Conservation (phyloP, 2,329 filamentous ascomycete genomes). For the Penicillium sp. region DNA sequence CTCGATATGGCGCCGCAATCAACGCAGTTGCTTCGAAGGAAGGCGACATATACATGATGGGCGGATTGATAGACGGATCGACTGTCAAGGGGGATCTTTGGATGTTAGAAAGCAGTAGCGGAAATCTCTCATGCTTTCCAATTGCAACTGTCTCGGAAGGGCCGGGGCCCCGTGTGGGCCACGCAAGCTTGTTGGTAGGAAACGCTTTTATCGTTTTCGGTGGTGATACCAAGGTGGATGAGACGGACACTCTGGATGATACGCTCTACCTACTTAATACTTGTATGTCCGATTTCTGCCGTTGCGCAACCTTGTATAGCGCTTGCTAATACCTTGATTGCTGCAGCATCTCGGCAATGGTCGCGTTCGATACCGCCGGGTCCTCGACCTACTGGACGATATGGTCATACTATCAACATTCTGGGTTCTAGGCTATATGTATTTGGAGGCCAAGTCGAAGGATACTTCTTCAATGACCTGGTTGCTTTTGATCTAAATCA, state of each 20-base stretch:
- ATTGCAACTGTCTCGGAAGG: slow-evolving; percentile 91
- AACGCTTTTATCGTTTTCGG: slow-evolving; percentile 99
- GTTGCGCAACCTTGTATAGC: neutral
- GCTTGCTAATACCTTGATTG: slow-evolving; percentile 22
- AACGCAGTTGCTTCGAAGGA: slow-evolving; percentile 93
- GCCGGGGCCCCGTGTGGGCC: slow-evolving; percentile 91
- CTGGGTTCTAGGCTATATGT: slow-evolving; percentile 96
- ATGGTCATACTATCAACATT: slow-evolving; percentile 96
- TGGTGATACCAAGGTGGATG: slow-evolving; percentile 96
- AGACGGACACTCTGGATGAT: slow-evolving; percentile 88
- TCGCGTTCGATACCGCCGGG: slow-evolving; percentile 89
- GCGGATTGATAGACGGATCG: slow-evolving; percentile 89
- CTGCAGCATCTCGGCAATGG: slow-evolving; percentile 92
- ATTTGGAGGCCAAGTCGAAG: slow-evolving; percentile 96
- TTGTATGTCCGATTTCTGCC: slow-evolving; percentile 66
- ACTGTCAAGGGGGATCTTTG: slow-evolving; percentile 97
- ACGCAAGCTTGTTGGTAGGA: slow-evolving; percentile 90
- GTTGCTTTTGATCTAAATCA: slow-evolving; percentile 95
- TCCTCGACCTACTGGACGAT: slow-evolving; percentile 83
- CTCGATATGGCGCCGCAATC: slow-evolving; percentile 94
- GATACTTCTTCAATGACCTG: slow-evolving; percentile 97
- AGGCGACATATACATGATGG: slow-evolving; percentile 97
- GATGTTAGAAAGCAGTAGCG: slow-evolving; percentile 88
- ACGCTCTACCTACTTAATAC: slow-evolving; percentile 97
- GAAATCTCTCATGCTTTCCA: slow-evolving; percentile 87